Evolutionary conservation across 2,329 filamentous ascomycete genomes (phyloP).

Genomic region (Colletotrichum sp.): DNA sequence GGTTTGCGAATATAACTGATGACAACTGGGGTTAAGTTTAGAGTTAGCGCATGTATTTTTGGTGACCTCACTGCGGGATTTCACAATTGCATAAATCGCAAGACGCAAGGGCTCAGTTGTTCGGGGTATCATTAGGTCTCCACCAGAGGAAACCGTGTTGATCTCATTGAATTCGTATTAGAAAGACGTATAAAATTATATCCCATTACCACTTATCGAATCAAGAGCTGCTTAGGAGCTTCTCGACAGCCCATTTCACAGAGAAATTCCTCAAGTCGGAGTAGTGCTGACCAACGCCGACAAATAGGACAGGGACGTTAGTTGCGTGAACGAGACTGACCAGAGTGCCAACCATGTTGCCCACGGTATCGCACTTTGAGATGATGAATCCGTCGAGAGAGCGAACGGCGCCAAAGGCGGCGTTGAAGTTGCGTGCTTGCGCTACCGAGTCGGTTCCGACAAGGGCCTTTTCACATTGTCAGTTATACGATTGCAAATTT

Average conservation of each 20-base stretch:
- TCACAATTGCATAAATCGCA: background rate
- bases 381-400: slow-evolving; percentile 97
- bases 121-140: background rate
- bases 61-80: background rate
- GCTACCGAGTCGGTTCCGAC: slow-evolving; percentile 96
- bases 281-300: slow-evolving; percentile 77
- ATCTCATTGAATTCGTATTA: background rate
- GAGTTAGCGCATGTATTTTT: background rate
- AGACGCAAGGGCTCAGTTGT: background rate
- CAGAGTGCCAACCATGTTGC: slow-evolving; percentile 96
- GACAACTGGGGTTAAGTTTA: background rate
- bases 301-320: slow-evolving; percentile 92
- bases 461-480: slow-evolving; percentile 62
- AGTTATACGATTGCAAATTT: background rate
- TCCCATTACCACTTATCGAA: background rate
- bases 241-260: slow-evolving; percentile 74
- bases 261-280: slow-evolving; percentile 72
- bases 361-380: slow-evolving; percentile 97
- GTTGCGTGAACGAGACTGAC: slow-evolving; percentile 98
- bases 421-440: slow-evolving; percentile 96
- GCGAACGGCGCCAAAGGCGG: slow-evolving; percentile 81
- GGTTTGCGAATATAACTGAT: background rate
- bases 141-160: background rate
- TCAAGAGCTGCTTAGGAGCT: slow-evolving; percentile 60
- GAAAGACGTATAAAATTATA: background rate